Evolutionary conservation across 768 basidiomycete species (phyloP).

Genomic region (Erythrobasidium yunnanense): DNA sequence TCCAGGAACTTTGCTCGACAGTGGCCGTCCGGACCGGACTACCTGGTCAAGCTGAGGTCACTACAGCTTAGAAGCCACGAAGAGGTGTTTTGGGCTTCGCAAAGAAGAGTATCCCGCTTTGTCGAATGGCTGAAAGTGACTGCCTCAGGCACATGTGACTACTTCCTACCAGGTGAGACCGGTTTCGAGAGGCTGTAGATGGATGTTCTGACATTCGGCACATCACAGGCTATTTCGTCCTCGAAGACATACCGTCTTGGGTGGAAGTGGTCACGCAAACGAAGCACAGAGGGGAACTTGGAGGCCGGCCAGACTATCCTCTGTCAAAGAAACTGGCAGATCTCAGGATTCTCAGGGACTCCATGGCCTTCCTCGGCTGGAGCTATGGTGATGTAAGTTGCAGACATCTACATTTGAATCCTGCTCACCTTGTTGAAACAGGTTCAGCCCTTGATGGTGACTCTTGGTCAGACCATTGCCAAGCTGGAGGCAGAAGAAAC

Average conservation of each 20-base stretch:
- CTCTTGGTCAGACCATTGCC: no score
- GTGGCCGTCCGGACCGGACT: background rate
- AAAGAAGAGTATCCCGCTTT: background rate
- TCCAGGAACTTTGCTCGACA: no score
- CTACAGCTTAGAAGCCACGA: background rate
- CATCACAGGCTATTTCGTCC: constrained; percentile 8
- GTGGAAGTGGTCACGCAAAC: background rate
- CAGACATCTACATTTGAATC: no score
- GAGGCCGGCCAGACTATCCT: no score
- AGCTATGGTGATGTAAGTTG: no score
- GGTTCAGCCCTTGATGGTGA: no score
- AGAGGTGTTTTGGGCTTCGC: constrained; percentile 10
- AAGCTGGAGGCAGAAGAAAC: no score
- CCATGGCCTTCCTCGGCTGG: constrained; percentile 11
- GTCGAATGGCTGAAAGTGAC: background rate
- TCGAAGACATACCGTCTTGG: constrained; percentile 16
- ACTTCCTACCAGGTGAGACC: background rate
- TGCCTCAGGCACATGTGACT: background rate
- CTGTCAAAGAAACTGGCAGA: background rate
- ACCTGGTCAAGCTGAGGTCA: background rate
- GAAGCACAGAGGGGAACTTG: no score
- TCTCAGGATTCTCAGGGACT: background rate
- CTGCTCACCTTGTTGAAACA: no score
- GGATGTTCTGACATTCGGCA: background rate
- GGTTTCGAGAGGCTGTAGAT: background rate